Percentiles rank a stretch among this genome's conserved stretches.
These are phyloP conservation scores for Monilinia fructicola DNA, from an alignment of 2,329 filamentous ascomycete species.

Conservation along the genomic window DNA sequence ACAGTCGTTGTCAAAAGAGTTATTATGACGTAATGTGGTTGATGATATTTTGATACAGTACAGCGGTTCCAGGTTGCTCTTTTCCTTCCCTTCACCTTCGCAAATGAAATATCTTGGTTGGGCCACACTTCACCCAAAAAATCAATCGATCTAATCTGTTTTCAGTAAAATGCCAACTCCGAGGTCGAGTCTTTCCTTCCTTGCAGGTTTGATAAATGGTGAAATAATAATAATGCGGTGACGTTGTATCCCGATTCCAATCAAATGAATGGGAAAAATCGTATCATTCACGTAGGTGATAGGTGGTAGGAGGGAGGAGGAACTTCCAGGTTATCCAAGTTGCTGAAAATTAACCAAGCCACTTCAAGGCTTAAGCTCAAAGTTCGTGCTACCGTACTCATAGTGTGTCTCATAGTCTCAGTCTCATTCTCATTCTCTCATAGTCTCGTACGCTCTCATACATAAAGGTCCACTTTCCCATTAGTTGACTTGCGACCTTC, in stretches of 20 bases:
- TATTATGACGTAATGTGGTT: slow-evolving; percentile 4
- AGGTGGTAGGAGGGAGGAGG: too few relatives aligned
- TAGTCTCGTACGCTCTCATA: not conserved
- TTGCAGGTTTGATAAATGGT: not conserved
- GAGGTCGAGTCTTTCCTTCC: not conserved
- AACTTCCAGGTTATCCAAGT: too few relatives aligned
- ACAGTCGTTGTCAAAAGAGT: too few relatives aligned
- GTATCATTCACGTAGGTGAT: not conserved
- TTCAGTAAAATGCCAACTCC: slow-evolving; percentile 6
- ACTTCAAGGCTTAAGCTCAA: not conserved
- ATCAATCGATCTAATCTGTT: not conserved
- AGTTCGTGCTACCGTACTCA: too few relatives aligned
- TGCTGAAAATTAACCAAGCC: not conserved
- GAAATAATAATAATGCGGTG: not conserved
- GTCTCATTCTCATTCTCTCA: too few relatives aligned
- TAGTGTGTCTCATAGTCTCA: too few relatives aligned
- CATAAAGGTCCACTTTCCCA: slow-evolving; percentile 19
- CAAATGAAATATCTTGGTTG: slow-evolving; percentile 12
- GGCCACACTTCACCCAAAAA: slow-evolving; percentile 5
- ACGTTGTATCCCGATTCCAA: slow-evolving; percentile 8
- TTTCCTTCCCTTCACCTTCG: not conserved
- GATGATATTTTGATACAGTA: not conserved
- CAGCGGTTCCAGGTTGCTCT: too few relatives aligned
- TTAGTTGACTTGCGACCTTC: not conserved
- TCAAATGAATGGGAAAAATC: slow-evolving; percentile 2